Conservation (phyloP, 805 yeast species). For the Ogataea trehaloabstinens region DNA sequence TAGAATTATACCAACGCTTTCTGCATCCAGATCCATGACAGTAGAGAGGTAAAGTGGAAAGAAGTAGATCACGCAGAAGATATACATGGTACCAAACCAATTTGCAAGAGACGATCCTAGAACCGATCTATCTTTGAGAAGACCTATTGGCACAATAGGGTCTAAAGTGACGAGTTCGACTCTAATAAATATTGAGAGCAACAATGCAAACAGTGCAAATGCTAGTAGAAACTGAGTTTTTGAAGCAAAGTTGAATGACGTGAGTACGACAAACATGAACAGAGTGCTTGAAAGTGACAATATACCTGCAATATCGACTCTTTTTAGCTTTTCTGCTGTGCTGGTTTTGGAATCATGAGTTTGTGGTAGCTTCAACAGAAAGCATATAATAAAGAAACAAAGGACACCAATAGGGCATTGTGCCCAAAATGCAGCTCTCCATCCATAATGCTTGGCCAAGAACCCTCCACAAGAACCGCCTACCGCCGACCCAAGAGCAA, state of each 20-base stretch:
- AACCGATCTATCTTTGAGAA: conserved; percentile 57
- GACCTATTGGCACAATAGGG: conserved; percentile 61
- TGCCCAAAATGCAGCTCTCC: conserved; percentile 62
- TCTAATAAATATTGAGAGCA: conserved; percentile 15
- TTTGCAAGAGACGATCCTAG: conserved; percentile 63
- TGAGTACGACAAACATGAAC: conserved; percentile 31
- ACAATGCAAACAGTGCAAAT: conserved; percentile 4
- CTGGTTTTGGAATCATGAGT: conserved; percentile 24
- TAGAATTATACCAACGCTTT: conserved; percentile 57
- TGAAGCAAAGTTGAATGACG: conserved; percentile 42
- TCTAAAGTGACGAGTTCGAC: conserved; percentile 32
- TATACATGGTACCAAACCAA: conserved; percentile 55
- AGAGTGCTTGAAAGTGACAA: conserved; percentile 31
- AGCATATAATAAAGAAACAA: conserved; percentile 37
- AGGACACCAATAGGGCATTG: conserved; percentile 51
- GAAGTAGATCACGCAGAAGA: conserved; percentile 49
- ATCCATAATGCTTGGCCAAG: conserved; percentile 53
- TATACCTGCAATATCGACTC: conserved; percentile 51
- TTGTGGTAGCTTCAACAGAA: conserved; percentile 45
- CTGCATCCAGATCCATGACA: conserved; percentile 50
- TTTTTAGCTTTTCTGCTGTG: conserved; percentile 43
- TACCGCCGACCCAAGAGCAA: conserved; percentile 69
- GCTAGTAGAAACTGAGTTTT: conserved; percentile 40
- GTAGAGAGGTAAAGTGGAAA: conserved; percentile 61
- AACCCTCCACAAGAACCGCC: conserved; percentile 62